Percentiles rank a stretch among this genome's conserved stretches.
phyloP scores from a whole-genome alignment of 2,329 filamentous ascomycete genomes.

The Fusarium buxicola region DNA sequence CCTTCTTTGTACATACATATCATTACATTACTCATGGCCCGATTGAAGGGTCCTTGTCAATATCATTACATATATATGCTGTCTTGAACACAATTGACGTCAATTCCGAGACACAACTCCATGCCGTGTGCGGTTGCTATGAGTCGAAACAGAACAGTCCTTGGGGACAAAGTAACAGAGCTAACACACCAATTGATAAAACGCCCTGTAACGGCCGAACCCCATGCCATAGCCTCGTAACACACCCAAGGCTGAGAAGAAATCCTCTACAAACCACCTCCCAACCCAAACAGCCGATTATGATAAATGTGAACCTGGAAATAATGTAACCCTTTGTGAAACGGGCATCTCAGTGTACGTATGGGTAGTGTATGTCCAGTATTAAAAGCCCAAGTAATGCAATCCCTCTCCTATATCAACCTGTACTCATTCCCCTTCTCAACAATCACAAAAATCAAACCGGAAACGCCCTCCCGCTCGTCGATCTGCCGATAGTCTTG shows the following conservation, averaged over 20 bases:
- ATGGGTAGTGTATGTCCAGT: slow-evolving; percentile 30
- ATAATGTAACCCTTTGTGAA: slow-evolving; percentile 15
- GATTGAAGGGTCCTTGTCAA: slow-evolving; percentile 19
- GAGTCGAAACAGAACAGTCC: neutral
- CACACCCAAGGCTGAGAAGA: slow-evolving; percentile 12
- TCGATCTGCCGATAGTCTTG: slow-evolving; percentile 65
- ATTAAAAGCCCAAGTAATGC: slow-evolving; percentile 25
- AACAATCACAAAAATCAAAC: slow-evolving; percentile 22
- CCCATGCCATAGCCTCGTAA: slow-evolving; percentile 8
- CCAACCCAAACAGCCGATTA: slow-evolving; percentile 15
- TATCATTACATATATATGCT: slow-evolving; percentile 22
- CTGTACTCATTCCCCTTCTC: neutral
- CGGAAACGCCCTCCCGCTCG: slow-evolving; percentile 47
- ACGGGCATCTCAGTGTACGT: slow-evolving; percentile 19
- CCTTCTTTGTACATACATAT: slow-evolving; percentile 37
- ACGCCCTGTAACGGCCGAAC: slow-evolving; percentile 25
- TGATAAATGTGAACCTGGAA: slow-evolving; percentile 20
- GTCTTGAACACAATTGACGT: neutral
- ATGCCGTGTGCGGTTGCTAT: neutral
- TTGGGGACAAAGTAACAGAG: slow-evolving; percentile 1
- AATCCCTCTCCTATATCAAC: slow-evolving; percentile 3
- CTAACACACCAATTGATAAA: slow-evolving; percentile 10
- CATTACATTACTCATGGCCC: slow-evolving; percentile 14
- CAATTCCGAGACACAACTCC: neutral
- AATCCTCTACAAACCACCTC: neutral